Conservation (phyloP, 768 basidiomycete genomes). For the Tulasnella sp. region DNA sequence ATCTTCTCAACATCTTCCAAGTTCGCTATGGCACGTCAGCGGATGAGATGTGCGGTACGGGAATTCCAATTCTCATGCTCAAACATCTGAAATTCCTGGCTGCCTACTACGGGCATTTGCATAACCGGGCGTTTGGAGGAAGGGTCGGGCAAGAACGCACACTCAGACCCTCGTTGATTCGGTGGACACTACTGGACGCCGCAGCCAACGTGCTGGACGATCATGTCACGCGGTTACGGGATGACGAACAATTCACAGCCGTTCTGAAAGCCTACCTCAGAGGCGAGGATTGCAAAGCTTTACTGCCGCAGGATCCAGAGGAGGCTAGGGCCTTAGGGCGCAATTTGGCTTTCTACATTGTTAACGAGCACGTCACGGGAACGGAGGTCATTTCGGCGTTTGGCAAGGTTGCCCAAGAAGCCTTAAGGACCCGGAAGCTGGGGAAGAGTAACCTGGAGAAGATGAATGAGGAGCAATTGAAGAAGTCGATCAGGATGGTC, state of each 20-base stretch:
- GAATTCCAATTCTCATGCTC: slow-evolving; percentile 57
- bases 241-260: slow-evolving; percentile 31
- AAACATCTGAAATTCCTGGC: slow-evolving; percentile 69
- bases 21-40: slow-evolving; percentile 59
- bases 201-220: slow-evolving; percentile 35
- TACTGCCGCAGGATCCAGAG: slow-evolving; percentile 19
- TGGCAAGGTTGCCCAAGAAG: slow-evolving; percentile 8
- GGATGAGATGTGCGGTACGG: slow-evolving; percentile 59
- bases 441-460: not conserved
- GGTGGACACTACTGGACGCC: slow-evolving; percentile 42
- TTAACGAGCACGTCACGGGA: slow-evolving; percentile 28
- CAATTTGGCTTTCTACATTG: slow-evolving; percentile 36
- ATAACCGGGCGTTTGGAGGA: slow-evolving; percentile 74
- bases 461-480: slow-evolving; percentile 8
- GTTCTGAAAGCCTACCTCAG: slow-evolving; percentile 36
- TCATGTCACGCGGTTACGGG: slow-evolving; percentile 30
- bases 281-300: slow-evolving; percentile 33
- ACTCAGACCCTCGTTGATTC: slow-evolving; percentile 65
- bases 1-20: slow-evolving; percentile 71
- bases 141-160: slow-evolving; percentile 59
- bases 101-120: slow-evolving; percentile 77
- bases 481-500: slow-evolving; percentile 21
- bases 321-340: slow-evolving; percentile 8
- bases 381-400: slow-evolving; percentile 26
- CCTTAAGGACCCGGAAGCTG: not conserved